Evolutionary conservation across 768 basidiomycete genomes (phyloP), one percentile per base, ranked within the genome.

Genomic region (Grammothele lineata): DNA sequence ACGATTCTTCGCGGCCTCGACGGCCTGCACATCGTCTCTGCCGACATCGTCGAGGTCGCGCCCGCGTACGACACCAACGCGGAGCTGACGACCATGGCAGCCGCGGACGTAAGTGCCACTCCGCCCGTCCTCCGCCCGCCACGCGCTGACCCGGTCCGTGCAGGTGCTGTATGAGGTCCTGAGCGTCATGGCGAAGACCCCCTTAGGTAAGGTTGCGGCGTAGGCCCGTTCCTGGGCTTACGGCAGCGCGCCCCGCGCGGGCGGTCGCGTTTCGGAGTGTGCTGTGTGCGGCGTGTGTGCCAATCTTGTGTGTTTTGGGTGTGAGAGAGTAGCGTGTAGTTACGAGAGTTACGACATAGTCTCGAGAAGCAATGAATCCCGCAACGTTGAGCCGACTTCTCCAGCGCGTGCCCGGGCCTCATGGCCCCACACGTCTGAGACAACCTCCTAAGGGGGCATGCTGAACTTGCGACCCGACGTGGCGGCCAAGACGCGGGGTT

Each of bases 41-140:
- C 83, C 8, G 89, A 92, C 60, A 79, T 92, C 36, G 89, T 92
- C 37, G 89, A 92, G 61, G 89, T 91, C 19, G 83, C 86, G 1
- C 89, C 88, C 14, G 85, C 87, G 5, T 88, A 90, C 59, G 87
- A 88, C 50, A 74, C 72, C 8, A 80, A 79, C 47, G 81, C 78
- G 12, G 81, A 82, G 56, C 67, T 78, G 44, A 82, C 81, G 3
- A 77, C 78, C 10, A 77, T 82, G 71, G 78, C 79, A 2, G 81
- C 81, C 21, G 80, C 80, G 0, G 79, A 82, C 54, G 72, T 76
- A 60, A 62, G 76, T 69, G 26, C 32, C 23, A 24, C 35, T 53
- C 66, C 40, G 62, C 60, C 35, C 64, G 62, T 38, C 65, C 65
- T 36, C 35, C 7, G 8, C 12, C n/a, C 8, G 9, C 12, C 7